phyloP scores from a whole-genome alignment of 768 basidiomycete genomes.

The Hericium alpestre region DNA sequence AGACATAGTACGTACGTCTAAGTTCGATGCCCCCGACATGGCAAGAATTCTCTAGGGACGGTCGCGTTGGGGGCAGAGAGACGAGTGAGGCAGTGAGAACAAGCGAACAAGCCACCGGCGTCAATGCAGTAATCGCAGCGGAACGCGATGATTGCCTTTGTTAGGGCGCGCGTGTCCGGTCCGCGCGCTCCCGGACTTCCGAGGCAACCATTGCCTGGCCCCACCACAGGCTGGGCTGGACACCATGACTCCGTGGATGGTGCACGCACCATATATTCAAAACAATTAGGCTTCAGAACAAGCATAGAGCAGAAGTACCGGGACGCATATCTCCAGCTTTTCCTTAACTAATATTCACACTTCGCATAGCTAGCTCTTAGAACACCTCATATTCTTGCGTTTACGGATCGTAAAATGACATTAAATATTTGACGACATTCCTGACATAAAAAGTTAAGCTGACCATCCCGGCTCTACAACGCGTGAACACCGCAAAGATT shows the following conservation, averaged over 20 bases:
- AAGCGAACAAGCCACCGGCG: not conserved
- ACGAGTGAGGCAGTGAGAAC: not conserved
- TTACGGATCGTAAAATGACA: not conserved
- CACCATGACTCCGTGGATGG: too few species aligned
- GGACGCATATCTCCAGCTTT: too few species aligned
- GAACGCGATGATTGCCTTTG: not conserved
- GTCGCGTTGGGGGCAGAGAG: not conserved
- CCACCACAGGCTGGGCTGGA: too few species aligned
- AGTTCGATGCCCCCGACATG: not conserved
- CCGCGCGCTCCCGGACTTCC: not conserved
- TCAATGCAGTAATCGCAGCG: too few species aligned
- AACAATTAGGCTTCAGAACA: too few species aligned
- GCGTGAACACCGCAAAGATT: not conserved
- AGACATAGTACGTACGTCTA: not conserved
- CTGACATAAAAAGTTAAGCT: not conserved
- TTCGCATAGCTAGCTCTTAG: too few species aligned
- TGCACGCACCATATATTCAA: too few species aligned
- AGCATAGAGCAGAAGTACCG: too few species aligned
- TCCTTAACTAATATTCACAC: too few species aligned
- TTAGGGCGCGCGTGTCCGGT: not conserved
- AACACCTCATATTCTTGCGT: not conserved
- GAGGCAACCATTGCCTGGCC: not conserved
- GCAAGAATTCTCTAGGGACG: not conserved
- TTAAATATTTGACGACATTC: conserved; percentile 1
- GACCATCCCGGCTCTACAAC: not conserved